phyloP scores from a whole-genome alignment of 2,329 filamentous ascomycete species.

The Pseudogymnoascus sp. region DNA sequence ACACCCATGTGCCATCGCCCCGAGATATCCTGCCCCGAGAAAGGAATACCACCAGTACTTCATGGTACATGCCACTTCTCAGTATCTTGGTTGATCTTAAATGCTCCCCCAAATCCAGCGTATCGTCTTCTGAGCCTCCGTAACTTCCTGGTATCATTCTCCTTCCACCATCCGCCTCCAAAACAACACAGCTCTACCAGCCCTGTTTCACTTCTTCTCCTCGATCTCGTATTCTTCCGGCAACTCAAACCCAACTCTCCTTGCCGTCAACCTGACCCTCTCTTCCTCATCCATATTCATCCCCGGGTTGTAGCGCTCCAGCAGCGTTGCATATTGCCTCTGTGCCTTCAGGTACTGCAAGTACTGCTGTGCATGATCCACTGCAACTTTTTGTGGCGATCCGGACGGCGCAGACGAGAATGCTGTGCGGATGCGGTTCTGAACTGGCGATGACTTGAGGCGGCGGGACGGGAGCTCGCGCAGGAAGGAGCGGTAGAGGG shows the following conservation, averaged over 20 bases:
- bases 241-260: constrained; percentile 84
- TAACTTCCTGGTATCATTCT: background rate
- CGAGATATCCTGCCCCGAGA: background rate
- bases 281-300: constrained; percentile 84
- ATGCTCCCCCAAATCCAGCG: background rate
- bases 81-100: background rate
- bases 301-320: constrained; percentile 91
- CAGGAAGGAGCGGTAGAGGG: constrained; percentile 80
- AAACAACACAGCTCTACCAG: background rate
- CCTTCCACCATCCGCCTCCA: background rate
- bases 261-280: constrained; percentile 71
- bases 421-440: constrained; percentile 55
- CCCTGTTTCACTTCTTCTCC: constrained; percentile 9
- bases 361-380: constrained; percentile 63
- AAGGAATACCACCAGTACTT: background rate
- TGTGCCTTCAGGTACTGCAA: constrained; percentile 78
- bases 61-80: background rate
- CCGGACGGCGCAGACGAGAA: constrained; percentile 23
- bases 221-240: constrained; percentile 49
- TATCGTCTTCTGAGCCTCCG: background rate
- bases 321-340: constrained; percentile 66
- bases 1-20: background rate
- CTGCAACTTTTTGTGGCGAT: constrained; percentile 11
- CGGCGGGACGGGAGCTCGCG: constrained; percentile 75
- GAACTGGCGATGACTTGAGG: constrained; percentile 54